Base-by-base conservation (phyloP, 1,139 yeast species). In the Casaregolazyma lundiana region DNA sequence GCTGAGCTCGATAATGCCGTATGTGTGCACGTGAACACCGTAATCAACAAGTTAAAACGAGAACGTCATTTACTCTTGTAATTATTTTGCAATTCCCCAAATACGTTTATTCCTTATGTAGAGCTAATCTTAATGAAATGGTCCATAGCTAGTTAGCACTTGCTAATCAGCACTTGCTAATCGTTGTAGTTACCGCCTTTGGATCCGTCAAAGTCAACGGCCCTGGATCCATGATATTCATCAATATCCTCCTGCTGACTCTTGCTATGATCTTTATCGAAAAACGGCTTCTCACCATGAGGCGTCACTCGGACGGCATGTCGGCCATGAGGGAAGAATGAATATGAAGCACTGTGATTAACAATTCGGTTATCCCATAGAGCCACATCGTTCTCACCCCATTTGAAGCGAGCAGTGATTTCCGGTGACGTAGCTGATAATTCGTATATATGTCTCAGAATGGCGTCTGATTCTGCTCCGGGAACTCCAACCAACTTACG, bases 321-420 rank as follows among this genome's bases (percentile, higher is more conserved):
- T 64, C 90, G 75, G 35, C 76, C 66, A 43, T 73, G 60, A 8
- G 70, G 69, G 55, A 53, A 64, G 54, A 63, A 66, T 2, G 67
- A 68, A 44, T 58, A 65, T 4, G 66, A 54, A 4, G 89, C 88
- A 19, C 81, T 67, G 64, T 84, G 90, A 35, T 71, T 62, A 16
- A 80, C 77, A 57, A 79, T 68, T 64, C 90, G 75, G 67, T 84
- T 83, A 59, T 83, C 90, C 88, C 89, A 84, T 18, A 81, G 65
- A 19, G 80, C 87, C 26, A 84, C 82, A 4, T 87, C 78, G 44
- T 74, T 70, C 32, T 73, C 74, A 51, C 74, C 76, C 81, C 84
- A 80, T 46, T 63, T 67, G 50, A 79, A 78, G 52, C 86, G 72
- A 17, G 77, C 69, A 47, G 79, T 80, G 52, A 77, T 68, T 58